Percentiles rank a stretch among this genome's conserved stretches.
These are phyloP conservation scores for Begonia loranthoides DNA, from an alignment of 306 rosid species.

Conservation along the genomic window DNA sequence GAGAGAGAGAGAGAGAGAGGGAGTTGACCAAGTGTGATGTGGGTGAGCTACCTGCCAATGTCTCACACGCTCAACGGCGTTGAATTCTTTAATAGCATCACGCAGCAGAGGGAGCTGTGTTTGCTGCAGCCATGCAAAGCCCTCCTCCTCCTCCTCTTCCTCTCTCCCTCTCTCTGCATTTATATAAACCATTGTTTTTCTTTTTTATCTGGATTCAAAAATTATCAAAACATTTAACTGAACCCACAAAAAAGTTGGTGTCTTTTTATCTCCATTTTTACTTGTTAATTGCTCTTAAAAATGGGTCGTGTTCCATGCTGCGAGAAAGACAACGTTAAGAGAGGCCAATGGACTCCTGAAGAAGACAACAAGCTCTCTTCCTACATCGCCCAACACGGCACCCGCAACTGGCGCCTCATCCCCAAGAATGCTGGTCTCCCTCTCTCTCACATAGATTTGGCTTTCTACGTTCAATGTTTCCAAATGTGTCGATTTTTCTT, in stretches of 20 bases:
- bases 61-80: constrained; percentile 90
- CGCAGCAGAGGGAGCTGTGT: constrained; percentile 17
- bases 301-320: constrained; percentile 96
- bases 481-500: constrained; percentile 7
- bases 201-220: background rate
- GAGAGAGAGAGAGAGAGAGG: constrained; percentile 26
- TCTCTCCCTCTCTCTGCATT: constrained; percentile 4
- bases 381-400: constrained; percentile 55
- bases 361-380: constrained; percentile 85
- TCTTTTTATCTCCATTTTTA: too few species aligned
- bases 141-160: constrained; percentile 2
- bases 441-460: background rate
- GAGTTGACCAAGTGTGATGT: constrained; percentile 88
- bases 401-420: constrained; percentile 53
- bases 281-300: background rate
- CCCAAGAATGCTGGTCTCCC: constrained; percentile 45
- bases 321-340: constrained; percentile 66
- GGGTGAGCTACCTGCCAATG: constrained; percentile 94
- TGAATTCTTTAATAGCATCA: constrained; percentile 91
- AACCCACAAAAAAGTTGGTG: too few species aligned
- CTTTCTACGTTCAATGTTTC: too few species aligned
- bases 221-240: background rate
- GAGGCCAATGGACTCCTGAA: constrained; percentile 95
- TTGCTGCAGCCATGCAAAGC: too few species aligned
- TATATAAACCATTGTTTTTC: background rate